Conservation (phyloP, 768 basidiomycete species). For the Trametes meyenii region DNA sequence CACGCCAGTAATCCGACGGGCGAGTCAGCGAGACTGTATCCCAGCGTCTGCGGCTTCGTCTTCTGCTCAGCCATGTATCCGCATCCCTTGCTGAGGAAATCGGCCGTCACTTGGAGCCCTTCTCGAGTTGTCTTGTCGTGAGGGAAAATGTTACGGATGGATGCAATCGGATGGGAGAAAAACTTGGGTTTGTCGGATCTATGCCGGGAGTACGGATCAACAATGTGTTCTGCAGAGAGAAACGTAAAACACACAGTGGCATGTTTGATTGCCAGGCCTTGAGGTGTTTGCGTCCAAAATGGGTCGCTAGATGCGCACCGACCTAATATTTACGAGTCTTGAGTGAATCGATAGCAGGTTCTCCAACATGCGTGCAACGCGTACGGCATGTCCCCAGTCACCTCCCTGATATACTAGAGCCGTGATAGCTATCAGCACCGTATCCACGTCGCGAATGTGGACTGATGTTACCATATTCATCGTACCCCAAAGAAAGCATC, state of each 20-base stretch:
- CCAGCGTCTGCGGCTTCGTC: conserved; percentile 42
- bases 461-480: conserved; percentile 24
- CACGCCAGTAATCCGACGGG: conserved; percentile 50
- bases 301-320: conserved; percentile 29
- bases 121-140: too few species aligned
- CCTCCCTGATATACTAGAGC: conserved; percentile 47
- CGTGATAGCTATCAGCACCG: not conserved
- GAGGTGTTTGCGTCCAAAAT: conserved; percentile 33
- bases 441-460: not conserved
- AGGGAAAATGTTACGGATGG: too few species aligned
- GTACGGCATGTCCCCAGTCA: conserved; percentile 47
- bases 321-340: conserved; percentile 31
- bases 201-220: too few species aligned
- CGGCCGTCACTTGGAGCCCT: conserved; percentile 25
- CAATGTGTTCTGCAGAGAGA: not conserved
- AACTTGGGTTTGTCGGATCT: conserved; percentile 25
- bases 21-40: conserved; percentile 58
- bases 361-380: not conserved
- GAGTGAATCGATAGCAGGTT: not conserved
- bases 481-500: conserved; percentile 33
- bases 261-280: conserved; percentile 40
- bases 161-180: not conserved
- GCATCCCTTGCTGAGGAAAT: conserved; percentile 21
- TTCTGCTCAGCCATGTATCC: conserved; percentile 40
- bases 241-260: conserved; percentile 27